Evolutionary conservation across 2,329 filamentous ascomycete genomes (phyloP).

Genomic region (Fusarium sp.): DNA sequence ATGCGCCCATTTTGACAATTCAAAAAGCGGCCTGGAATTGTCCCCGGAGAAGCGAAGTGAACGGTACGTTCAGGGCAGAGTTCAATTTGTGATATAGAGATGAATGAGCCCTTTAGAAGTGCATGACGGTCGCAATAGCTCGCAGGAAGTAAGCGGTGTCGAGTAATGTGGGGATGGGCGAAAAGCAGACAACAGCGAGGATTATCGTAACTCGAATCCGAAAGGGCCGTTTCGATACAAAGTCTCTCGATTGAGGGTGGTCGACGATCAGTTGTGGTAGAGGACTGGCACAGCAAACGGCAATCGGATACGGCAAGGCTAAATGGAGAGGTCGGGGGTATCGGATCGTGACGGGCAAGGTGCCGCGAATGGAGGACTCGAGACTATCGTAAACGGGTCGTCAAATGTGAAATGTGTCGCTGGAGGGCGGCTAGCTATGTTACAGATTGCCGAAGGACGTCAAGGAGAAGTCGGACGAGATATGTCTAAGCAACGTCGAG

Average conservation of each 20-base stretch:
- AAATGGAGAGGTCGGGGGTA: slow-evolving; percentile 29
- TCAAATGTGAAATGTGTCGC: slow-evolving; percentile 6
- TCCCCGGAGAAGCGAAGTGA: slow-evolving; percentile 18
- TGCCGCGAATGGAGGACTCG: slow-evolving; percentile 11
- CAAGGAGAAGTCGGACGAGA: slow-evolving; percentile 19
- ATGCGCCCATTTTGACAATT: slow-evolving; percentile 79
- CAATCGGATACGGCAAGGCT: slow-evolving; percentile 31
- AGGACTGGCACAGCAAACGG: slow-evolving; percentile 31
- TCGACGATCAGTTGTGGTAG: slow-evolving; percentile 27
- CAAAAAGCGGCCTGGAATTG: slow-evolving; percentile 27
- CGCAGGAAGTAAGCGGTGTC: slow-evolving; percentile 24
- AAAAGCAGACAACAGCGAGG: neutral
- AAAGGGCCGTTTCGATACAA: slow-evolving; percentile 6
- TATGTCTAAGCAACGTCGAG: slow-evolving; percentile 30
- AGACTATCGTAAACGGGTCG: slow-evolving; percentile 1
- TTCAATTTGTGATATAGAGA: slow-evolving; percentile 29
- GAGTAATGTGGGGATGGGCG: slow-evolving; percentile 14
- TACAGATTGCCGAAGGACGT: slow-evolving; percentile 13
- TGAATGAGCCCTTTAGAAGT: slow-evolving; percentile 36
- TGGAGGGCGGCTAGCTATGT: slow-evolving; percentile 11
- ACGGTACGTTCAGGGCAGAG: slow-evolving; percentile 9
- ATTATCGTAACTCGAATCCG: slow-evolving; percentile 1
- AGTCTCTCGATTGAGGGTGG: slow-evolving; percentile 5
- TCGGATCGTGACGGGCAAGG: slow-evolving; percentile 30
- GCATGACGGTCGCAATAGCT: slow-evolving; percentile 39